Percentiles rank a stretch among this genome's conserved stretches.
Evolutionary conservation across 2,329 filamentous ascomycete species (phyloP).

Genomic region (Colletotrichum tropicicola): DNA sequence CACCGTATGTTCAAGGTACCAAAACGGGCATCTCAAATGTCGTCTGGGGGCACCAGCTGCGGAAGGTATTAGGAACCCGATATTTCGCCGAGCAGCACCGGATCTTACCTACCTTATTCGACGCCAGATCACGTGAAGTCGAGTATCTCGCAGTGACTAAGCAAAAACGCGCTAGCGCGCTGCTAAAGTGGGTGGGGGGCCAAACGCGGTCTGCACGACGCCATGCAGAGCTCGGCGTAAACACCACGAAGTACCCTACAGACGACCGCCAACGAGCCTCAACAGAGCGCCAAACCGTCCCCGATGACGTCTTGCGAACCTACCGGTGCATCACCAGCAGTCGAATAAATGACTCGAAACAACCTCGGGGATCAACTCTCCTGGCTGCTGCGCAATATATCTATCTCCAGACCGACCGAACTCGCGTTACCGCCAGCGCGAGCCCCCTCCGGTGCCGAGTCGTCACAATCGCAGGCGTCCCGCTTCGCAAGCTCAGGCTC

Average conservation of each 20-base stretch:
- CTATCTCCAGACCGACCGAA: constrained; percentile 48
- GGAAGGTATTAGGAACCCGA: too few relatives aligned
- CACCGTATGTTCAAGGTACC: too few relatives aligned
- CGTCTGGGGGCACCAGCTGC: too few relatives aligned
- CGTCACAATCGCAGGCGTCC: constrained; percentile 28
- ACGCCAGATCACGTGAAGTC: constrained; percentile 32
- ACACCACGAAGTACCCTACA: constrained; percentile 20
- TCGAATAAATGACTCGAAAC: constrained; percentile 69
- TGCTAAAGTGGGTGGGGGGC: constrained; percentile 28
- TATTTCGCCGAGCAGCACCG: neutral
- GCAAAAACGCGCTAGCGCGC: constrained; percentile 10
- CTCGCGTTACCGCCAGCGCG: constrained; percentile 45
- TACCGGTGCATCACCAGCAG: constrained; percentile 14
- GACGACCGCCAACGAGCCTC: constrained; percentile 8
- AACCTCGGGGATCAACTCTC: constrained; percentile 66
- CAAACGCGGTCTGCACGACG: constrained; percentile 14
- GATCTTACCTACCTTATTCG: too few relatives aligned
- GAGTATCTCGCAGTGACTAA: constrained; percentile 13
- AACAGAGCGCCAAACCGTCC: neutral
- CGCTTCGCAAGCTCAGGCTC: constrained; percentile 10
- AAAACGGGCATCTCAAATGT: too few relatives aligned
- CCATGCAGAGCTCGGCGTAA: constrained; percentile 1
- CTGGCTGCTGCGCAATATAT: constrained; percentile 63
- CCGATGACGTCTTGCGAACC: constrained; percentile 19
- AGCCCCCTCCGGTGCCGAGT: constrained; percentile 34